Conservation (phyloP, 2,329 filamentous ascomycete species). For the Dendrostoma leiphaemia region DNA sequence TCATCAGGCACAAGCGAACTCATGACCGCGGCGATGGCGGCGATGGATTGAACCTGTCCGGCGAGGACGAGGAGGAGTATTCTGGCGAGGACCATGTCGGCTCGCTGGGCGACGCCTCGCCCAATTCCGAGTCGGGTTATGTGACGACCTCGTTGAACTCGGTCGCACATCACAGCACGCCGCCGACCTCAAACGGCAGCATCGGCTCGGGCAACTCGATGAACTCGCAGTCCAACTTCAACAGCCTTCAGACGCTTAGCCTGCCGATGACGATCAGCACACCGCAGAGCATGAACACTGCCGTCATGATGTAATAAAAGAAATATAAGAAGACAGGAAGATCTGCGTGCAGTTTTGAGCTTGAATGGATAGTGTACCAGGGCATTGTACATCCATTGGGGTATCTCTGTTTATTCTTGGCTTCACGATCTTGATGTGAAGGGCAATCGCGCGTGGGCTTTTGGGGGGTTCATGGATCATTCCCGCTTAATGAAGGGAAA, state of each 20-base stretch:
- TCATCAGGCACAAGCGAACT: constrained; percentile 78
- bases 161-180: constrained; percentile 31
- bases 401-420: constrained; percentile 16
- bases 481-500: constrained; percentile 14
- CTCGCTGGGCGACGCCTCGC: constrained; percentile 75
- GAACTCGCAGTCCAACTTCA: constrained; percentile 41
- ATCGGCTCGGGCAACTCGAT: constrained; percentile 26
- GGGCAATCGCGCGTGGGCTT: neutral
- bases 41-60: constrained; percentile 63
- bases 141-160: constrained; percentile 50
- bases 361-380: neutral
- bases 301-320: constrained; percentile 30
- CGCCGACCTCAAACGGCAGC: constrained; percentile 27
- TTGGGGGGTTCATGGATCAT: neutral
- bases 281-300: constrained; percentile 41
- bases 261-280: constrained; percentile 65
- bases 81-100: constrained; percentile 82
- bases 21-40: constrained; percentile 64
- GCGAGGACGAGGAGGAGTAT: constrained; percentile 82
- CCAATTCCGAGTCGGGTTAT: constrained; percentile 67
- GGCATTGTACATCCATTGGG: constrained; percentile 18
- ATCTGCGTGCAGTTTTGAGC: neutral
- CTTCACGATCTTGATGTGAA: constrained; percentile 15
- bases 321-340: neutral
- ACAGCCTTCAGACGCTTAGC: constrained; percentile 59